Evolutionary conservation across 306 rosid species (phyloP).

Genomic region (Acacia confusa): DNA sequence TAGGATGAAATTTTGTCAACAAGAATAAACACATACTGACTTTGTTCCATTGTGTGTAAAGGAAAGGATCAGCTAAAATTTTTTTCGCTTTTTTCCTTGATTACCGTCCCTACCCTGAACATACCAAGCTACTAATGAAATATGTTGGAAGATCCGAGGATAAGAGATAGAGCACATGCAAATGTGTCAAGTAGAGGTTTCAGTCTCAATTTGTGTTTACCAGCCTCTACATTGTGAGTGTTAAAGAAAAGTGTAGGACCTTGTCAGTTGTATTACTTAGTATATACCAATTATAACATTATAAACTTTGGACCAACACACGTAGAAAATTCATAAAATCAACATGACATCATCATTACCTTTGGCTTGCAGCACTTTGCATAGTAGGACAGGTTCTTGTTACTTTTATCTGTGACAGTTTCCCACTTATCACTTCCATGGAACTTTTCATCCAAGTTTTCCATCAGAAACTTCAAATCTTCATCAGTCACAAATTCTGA

Average conservation of each 20-base stretch:
- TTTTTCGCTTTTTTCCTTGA: not conserved
- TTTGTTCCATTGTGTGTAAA: not conserved
- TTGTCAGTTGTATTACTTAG: not conserved
- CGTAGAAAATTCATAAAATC: not conserved
- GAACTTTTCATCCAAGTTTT: slow-evolving; percentile 58
- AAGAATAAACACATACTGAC: slow-evolving; percentile 9
- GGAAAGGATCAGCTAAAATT: slow-evolving; percentile 8
- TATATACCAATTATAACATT: slow-evolving; percentile 19
- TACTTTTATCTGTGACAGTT: slow-evolving; percentile 68
- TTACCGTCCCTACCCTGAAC: not conserved
- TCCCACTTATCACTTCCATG: slow-evolving; percentile 67
- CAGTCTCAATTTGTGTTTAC: slow-evolving; percentile 13
- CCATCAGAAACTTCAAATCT: slow-evolving; percentile 71
- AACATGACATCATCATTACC: slow-evolving; percentile 45
- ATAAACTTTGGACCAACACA: slow-evolving; percentile 14
- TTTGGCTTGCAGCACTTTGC: slow-evolving; percentile 87
- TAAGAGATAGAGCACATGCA: not conserved
- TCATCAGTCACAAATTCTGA: slow-evolving; percentile 55
- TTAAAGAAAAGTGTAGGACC: slow-evolving; percentile 8
- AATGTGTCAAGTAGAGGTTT: slow-evolving; percentile 7
- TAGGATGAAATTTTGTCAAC: not conserved
- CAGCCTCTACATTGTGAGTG: slow-evolving; percentile 3
- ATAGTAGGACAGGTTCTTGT: slow-evolving; percentile 53
- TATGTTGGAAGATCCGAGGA: not conserved
- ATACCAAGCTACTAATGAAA: not conserved